Evolutionary conservation across 2,329 filamentous ascomycete species (phyloP).

Genomic region (Monosporascus sp.): DNA sequence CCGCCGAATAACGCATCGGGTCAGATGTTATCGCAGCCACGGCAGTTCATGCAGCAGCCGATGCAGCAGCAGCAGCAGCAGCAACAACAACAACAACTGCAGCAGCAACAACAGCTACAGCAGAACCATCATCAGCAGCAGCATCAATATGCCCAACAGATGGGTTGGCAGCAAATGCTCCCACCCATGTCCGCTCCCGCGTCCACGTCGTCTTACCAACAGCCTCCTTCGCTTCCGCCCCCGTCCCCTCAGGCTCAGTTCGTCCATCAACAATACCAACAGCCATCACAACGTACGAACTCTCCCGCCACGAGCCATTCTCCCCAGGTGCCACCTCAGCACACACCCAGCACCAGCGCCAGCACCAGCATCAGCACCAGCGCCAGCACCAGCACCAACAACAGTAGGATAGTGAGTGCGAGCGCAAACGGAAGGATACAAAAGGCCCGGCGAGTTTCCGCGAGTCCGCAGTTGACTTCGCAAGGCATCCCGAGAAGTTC

Average conservation of each 20-base stretch:
- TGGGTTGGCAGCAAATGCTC: constrained; percentile 21
- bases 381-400: constrained; percentile 16
- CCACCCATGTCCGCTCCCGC: constrained; percentile 19
- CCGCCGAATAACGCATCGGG: constrained; percentile 14
- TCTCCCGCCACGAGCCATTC: constrained; percentile 22
- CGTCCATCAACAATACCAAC: constrained; percentile 12
- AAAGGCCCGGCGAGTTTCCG: constrained; percentile 22
- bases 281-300: constrained; percentile 16
- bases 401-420: constrained; percentile 8
- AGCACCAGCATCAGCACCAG: constrained; percentile 17
- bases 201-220: constrained; percentile 27
- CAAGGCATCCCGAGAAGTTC: constrained; percentile 25
- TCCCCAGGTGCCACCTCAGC: constrained; percentile 19
- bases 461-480: constrained; percentile 24
- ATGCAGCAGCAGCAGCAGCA: constrained; percentile 30
- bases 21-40: constrained; percentile 22
- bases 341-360: constrained; percentile 14
- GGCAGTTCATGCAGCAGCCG: constrained; percentile 33
- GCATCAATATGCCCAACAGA: constrained; percentile 14
- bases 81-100: constrained; percentile 23
- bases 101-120: constrained; percentile 11
- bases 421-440: constrained; percentile 18
- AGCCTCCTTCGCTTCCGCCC: constrained; percentile 50
- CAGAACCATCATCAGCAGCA: constrained; percentile 6
- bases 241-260: constrained; percentile 6